Evolutionary conservation across 345 rosid genomes (phyloP), one percentile per base, ranked within the genome.

Genomic region (Arabidopsis suecica): DNA sequence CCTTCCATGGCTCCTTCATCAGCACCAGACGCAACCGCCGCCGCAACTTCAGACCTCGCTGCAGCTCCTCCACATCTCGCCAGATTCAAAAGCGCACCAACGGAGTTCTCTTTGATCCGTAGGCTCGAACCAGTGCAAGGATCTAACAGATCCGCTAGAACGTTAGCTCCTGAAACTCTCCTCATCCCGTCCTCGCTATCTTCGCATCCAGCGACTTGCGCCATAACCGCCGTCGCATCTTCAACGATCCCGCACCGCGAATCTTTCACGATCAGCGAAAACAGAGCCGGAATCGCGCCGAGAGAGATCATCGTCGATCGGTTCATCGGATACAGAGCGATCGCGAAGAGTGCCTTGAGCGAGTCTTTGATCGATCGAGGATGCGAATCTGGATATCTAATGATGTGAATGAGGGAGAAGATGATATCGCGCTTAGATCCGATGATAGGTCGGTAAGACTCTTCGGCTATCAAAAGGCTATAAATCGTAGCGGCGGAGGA

Each of bases 131-230:
- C 95, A 25, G 98, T 91, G 20, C 84, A 85, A 13, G 73, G 45
- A 79, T 91, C 97, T 54, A 91, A n/a, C 84, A 91, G 78, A 79
- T 94, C 98, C 56, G 82, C 87, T 69, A 94, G 60, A 44, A 90
- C 86, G 34, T 57, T 68, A 1, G 85, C 74, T 48, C 96, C 97
- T 0, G 86, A 85, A 3, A 81, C 83, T 53, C 66, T 88, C 47
- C 82, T 69, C 61, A 91, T 87, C 32, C 84, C 98, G 9, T 80
- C 90, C 53, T 81, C 91, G 51, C 92, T 85, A 80, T 88, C 98
- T 68, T 86, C 97, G 62, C 96, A 88, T n/a, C 98, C 96, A 11
- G 92, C 97, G 2, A 94, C 78, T 79, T 94, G 98, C 25, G 96
- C 95, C 58, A 90, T 74, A 73, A 94, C 98, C 28, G 97, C 98